These are phyloP conservation scores for Hypoxylon sp. DNA, from an alignment of 2,329 filamentous ascomycete genomes.

Conservation along the genomic window DNA sequence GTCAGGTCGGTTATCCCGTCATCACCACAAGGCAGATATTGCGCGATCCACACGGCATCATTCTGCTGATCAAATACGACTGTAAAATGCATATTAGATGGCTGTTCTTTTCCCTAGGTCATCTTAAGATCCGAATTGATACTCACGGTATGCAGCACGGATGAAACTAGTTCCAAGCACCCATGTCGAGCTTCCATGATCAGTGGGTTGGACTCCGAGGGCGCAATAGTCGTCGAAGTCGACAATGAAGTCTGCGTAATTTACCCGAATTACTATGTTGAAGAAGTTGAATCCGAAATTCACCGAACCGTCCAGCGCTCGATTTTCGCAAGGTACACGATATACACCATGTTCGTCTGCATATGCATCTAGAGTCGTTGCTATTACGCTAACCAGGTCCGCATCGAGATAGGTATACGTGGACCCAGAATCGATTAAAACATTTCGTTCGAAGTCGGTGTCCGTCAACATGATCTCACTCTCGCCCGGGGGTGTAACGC, in stretches of 20 bases:
- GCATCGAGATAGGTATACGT: conserved; percentile 70
- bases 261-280: conserved; percentile 53
- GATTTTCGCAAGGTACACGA: conserved; percentile 51
- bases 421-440: conserved; percentile 69
- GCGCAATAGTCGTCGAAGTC: conserved; percentile 48
- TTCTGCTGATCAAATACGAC: conserved; percentile 52
- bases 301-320: conserved; percentile 52
- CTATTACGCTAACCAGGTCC: conserved; percentile 56
- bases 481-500: conserved; percentile 44
- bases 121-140: not conserved
- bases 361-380: conserved; percentile 45
- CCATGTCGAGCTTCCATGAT: conserved; percentile 45
- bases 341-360: conserved; percentile 43
- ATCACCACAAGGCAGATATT: conserved; percentile 51
- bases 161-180: conserved; percentile 52
- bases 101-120: not conserved
- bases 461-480: conserved; percentile 41
- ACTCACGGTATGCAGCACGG: conserved; percentile 49
- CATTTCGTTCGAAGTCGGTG: conserved; percentile 51
- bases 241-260: conserved; percentile 55
- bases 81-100: conserved; percentile 29
- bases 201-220: conserved; percentile 49
- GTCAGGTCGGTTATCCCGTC: conserved; percentile 48
- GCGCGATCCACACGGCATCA: conserved; percentile 50
- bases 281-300: conserved; percentile 56